phyloP scores from a whole-genome alignment of 805 yeast species.

The Candida quercuum region DNA sequence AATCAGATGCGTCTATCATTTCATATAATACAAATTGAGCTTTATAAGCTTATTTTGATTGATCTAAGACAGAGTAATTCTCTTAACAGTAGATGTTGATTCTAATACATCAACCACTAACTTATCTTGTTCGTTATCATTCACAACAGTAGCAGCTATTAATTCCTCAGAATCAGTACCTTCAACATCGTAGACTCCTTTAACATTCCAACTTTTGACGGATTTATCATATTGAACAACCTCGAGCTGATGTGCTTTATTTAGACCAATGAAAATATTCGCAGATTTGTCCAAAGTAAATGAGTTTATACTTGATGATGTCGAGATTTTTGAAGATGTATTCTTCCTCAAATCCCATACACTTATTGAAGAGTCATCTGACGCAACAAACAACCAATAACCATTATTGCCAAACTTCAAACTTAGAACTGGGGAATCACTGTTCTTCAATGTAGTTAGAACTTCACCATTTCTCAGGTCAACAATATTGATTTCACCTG shows the following conservation, averaged over 20 bases:
- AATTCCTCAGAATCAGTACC: slow-evolving; percentile 7
- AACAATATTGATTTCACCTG: slow-evolving; percentile 27
- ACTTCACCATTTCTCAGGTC: slow-evolving; percentile 30
- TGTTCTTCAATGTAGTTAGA: slow-evolving; percentile 20
- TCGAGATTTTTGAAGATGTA: slow-evolving; percentile 5
- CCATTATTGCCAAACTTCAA: slow-evolving; percentile 59
- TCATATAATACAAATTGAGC: too few relatives aligned
- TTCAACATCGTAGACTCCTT: slow-evolving; percentile 6
- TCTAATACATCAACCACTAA: slow-evolving; percentile 3
- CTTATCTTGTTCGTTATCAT: slow-evolving; percentile 5
- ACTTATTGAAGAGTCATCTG: slow-evolving; percentile 24
- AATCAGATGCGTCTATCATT: too few relatives aligned
- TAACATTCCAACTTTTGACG: slow-evolving; percentile 15
- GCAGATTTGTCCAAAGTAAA: slow-evolving; percentile 20
- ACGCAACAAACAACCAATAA: slow-evolving; percentile 45
- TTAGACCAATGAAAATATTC: slow-evolving; percentile 14
- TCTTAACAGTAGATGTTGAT: slow-evolving; percentile 3
- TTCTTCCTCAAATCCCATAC: slow-evolving; percentile 47
- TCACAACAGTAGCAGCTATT: slow-evolving; percentile 10
- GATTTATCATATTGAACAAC: slow-evolving; percentile 18
- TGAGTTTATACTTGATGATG: slow-evolving; percentile 4
- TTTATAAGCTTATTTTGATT: too few relatives aligned
- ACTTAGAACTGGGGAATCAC: slow-evolving; percentile 22
- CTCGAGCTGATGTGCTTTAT: slow-evolving; percentile 5
- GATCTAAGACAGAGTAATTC: slow-evolving; percentile 1